Conservation (phyloP, 768 basidiomycete species). For the Suillus lakei region DNA sequence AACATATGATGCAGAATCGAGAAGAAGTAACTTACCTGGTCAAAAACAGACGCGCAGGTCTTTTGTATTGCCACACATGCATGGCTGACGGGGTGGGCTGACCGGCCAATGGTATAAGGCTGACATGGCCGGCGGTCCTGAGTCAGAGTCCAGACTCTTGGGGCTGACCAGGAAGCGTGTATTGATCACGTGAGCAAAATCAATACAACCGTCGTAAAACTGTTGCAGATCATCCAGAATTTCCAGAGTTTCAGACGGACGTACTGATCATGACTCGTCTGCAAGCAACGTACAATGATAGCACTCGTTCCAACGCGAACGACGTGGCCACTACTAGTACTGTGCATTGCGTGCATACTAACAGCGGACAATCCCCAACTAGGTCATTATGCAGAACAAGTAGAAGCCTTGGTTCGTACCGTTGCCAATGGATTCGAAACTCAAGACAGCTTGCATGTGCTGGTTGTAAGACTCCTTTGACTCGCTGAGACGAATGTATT, state of each 20-base stretch:
- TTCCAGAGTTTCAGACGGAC: not conserved
- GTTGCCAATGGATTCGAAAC: not conserved
- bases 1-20: slow-evolving; percentile 4
- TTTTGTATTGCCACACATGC: not conserved
- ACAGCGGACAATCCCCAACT: not conserved
- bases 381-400: not conserved
- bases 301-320: not conserved
- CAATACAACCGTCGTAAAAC: not conserved
- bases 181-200: not conserved
- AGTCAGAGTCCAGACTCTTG: too few species aligned
- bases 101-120: not conserved
- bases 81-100: slow-evolving; percentile 24
- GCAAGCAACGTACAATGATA: not conserved
- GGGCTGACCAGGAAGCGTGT: slow-evolving; percentile 4
- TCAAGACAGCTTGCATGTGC: not conserved
- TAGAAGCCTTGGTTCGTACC: not conserved
- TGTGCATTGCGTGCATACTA: not conserved
- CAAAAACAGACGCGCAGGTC: slow-evolving; percentile 9
- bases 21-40: not conserved
- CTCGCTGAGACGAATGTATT: not conserved
- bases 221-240: not conserved
- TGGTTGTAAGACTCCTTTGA: not conserved
- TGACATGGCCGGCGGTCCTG: not conserved
- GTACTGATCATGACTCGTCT: not conserved
- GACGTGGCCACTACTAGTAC: too few species aligned